Conservation (phyloP, 2,329 filamentous ascomycete species). For the Lojkania enalia region DNA sequence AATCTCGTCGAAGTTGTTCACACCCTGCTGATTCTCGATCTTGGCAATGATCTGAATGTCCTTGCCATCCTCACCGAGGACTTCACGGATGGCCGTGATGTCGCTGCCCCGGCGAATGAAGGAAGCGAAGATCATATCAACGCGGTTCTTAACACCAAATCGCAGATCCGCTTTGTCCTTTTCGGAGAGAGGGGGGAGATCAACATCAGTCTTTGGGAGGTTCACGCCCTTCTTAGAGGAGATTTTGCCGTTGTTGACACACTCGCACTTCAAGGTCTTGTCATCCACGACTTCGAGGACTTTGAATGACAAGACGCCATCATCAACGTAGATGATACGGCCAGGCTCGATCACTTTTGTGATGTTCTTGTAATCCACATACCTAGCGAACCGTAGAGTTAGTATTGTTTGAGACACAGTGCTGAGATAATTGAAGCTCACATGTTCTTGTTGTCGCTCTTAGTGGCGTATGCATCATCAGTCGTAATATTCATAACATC, state of each 20-base stretch:
- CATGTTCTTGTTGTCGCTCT: slow-evolving; percentile 92
- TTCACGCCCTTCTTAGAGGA: slow-evolving; percentile 99
- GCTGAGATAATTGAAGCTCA: slow-evolving; percentile 54
- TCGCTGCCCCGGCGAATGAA: slow-evolving; percentile 96
- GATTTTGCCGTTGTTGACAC: slow-evolving; percentile 97
- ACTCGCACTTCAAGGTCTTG: slow-evolving; percentile 82
- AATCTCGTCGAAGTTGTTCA: slow-evolving; percentile 99
- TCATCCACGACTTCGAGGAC: slow-evolving; percentile 86
- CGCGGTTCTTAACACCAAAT: slow-evolving; percentile 97
- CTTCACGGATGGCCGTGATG: slow-evolving; percentile 87
- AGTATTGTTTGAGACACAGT: too few relatives aligned
- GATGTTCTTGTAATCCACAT: slow-evolving; percentile 99
- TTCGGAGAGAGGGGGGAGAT: slow-evolving; percentile 94
- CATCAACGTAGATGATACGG: slow-evolving; percentile 96
- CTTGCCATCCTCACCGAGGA: slow-evolving; percentile 88
- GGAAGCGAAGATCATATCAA: slow-evolving; percentile 98
- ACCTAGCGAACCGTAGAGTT: slow-evolving; percentile 57
- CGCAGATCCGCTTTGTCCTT: slow-evolving; percentile 94
- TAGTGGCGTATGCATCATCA: slow-evolving; percentile 85
- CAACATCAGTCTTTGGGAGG: slow-evolving; percentile 97
- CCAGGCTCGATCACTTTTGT: slow-evolving; percentile 93
- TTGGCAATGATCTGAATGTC: slow-evolving; percentile 99
- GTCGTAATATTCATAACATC: slow-evolving; percentile 94
- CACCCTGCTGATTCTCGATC: slow-evolving; percentile 99
- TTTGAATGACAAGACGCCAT: slow-evolving; percentile 95